Base-by-base conservation (phyloP, 371 early-diverging fungal genomes). In the Mortierella sp. region DNA sequence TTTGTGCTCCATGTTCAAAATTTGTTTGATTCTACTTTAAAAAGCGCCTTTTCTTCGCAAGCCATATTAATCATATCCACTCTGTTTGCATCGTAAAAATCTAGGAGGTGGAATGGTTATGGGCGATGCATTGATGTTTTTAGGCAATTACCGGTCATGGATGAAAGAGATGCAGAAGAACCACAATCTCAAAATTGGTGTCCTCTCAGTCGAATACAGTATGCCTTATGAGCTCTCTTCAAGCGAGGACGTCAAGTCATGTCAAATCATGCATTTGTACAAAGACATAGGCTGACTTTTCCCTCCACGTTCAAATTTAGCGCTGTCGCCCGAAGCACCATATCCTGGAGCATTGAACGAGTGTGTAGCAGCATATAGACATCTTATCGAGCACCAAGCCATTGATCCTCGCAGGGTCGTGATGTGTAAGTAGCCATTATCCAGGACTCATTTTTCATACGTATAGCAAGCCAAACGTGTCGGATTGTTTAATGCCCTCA, bases 191-290 rank as follows among this genome's bases (percentile, higher is more conserved):
- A 80, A 85, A 60, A 82, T 83, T 24, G 81, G 83, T 3, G 68
- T 87, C 26, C 79, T 87, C 60, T 83, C 84, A 1, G 65, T 87
- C 27, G 86, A 87, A 62, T 87, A 87, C 61, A 72, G 87, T 83
- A 82, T 2, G 0, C 8, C 52, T 61, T 56, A 12, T 23, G 2
- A 19, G 34, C 15, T n/a, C n/a, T n/a, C n/a, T n/a, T n/a, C n/a
- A n/a, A n/a, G n/a, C n/a, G n/a, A n/a, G n/a, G n/a, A n/a, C n/a
- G n/a, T n/a, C n/a, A n/a, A n/a, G n/a, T n/a, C n/a, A n/a, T n/a
- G n/a, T n/a, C n/a, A n/a, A n/a, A n/a, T n/a, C n/a, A n/a, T n/a
- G n/a, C n/a, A n/a, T n/a, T n/a, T n/a, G n/a, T n/a, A n/a, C n/a
- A n/a, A n/a, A n/a, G n/a, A n/a, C n/a, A n/a, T n/a, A n/a, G n/a